Percentiles rank a stretch among this genome's conserved stretches.
phyloP scores from a whole-genome alignment of 306 rosid species.

The Clitoria ternatea region DNA sequence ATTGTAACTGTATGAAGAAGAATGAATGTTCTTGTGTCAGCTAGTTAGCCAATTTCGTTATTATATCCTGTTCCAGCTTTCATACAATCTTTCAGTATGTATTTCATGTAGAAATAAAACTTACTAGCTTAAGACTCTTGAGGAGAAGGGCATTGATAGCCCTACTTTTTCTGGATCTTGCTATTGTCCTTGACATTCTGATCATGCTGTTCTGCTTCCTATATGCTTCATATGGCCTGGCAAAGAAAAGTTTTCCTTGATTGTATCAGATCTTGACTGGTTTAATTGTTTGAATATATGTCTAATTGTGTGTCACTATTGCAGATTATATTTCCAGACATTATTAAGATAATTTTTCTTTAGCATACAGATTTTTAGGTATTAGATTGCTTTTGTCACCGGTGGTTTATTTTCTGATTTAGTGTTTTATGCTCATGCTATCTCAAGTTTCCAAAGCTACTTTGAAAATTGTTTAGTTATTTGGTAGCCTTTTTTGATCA shows the following conservation, averaged over 20 bases:
- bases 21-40: background rate
- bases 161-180: background rate
- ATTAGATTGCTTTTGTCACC: background rate
- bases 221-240: background rate
- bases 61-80: background rate
- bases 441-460: slow-evolving; percentile 4
- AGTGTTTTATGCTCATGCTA: background rate
- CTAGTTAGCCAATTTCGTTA: background rate
- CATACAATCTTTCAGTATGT: background rate
- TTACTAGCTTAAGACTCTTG: background rate
- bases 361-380: background rate
- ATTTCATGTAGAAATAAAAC: background rate
- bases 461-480: background rate
- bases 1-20: background rate
- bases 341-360: background rate
- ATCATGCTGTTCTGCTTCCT: background rate
- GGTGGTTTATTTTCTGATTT: slow-evolving; percentile 1
- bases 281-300: background rate
- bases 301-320: background rate
- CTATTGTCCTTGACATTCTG: background rate
- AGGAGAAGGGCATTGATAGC: background rate
- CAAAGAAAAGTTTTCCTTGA: background rate
- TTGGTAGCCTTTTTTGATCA: background rate
- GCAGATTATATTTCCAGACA: background rate
- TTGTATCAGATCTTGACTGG: background rate